A percentile compares a stretch with the other conserved stretches of the same genome.
Evolutionary conservation across 768 basidiomycete species (phyloP).

Genomic region (Trametes cubensis): DNA sequence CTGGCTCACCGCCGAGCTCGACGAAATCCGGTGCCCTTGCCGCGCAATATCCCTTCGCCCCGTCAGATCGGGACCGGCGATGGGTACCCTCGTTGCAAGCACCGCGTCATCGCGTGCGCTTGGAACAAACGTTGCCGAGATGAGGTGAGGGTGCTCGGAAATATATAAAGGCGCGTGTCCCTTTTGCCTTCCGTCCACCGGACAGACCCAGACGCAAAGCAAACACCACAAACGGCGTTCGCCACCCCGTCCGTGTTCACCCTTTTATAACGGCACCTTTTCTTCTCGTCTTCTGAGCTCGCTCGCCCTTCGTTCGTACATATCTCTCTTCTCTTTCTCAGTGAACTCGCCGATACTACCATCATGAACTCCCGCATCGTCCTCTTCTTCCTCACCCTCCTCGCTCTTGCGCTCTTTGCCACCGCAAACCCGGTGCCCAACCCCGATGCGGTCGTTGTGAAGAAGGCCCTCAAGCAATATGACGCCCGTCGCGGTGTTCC

Average conservation of each 20-base stretch:
- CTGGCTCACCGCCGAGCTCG: neutral
- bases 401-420: slow-evolving; percentile 29
- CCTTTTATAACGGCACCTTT: neutral
- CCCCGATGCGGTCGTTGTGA: slow-evolving; percentile 12
- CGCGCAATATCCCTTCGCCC: slow-evolving; percentile 25
- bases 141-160: slow-evolving; percentile 4
- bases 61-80: slow-evolving; percentile 20
- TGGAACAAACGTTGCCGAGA: slow-evolving; percentile 9
- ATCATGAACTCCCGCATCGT: slow-evolving; percentile 29
- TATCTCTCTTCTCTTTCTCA: neutral
- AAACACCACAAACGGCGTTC: slow-evolving; percentile 17
- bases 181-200: slow-evolving; percentile 2
- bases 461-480: slow-evolving; percentile 25
- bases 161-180: slow-evolving; percentile 12
- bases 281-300: neutral
- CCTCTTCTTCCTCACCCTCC: slow-evolving; percentile 30
- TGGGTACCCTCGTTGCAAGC: slow-evolving; percentile 13
- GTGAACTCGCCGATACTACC: neutral
- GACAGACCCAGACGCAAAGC: slow-evolving; percentile 8
- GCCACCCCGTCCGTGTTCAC: slow-evolving; percentile 6
- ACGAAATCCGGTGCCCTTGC: slow-evolving; percentile 5
- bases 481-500: slow-evolving; percentile 15
- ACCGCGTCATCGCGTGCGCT: slow-evolving; percentile 20
- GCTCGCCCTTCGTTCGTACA: slow-evolving; percentile 8
- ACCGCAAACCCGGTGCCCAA: slow-evolving; percentile 26